Percentiles rank a stretch among this genome's conserved stretches.
Conservation (phyloP, 1,284 basidiomycete genomes). For the Cutaneotrichosporon spelunceum region DNA sequence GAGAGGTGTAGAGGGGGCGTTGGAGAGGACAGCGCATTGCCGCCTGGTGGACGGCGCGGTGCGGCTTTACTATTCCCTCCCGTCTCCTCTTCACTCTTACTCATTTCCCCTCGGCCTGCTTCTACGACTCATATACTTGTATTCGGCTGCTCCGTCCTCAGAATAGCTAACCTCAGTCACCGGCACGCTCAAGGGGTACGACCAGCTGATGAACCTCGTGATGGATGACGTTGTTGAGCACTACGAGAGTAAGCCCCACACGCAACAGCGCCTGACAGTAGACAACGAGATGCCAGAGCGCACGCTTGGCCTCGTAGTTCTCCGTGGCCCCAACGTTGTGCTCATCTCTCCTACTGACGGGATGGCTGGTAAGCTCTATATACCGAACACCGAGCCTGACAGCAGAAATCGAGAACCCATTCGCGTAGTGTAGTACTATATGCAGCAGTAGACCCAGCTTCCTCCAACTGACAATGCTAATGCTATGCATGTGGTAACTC, state of each 20-base stretch:
- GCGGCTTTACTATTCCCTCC: no score
- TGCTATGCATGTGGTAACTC: conserved; percentile 12
- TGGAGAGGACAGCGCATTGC: neutral
- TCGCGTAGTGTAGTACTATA: conserved; percentile 24
- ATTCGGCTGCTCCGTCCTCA: neutral
- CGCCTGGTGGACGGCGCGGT: no score
- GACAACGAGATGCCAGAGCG: conserved; percentile 63
- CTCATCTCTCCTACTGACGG: conserved; percentile 90
- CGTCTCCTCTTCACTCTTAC: neutral
- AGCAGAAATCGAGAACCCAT: conserved; percentile 52
- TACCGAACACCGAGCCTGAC: neutral
- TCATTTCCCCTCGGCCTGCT: neutral
- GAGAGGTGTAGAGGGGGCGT: neutral
- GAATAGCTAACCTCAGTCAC: conserved; percentile 61
- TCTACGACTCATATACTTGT: neutral
- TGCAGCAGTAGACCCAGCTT: conserved; percentile 8
- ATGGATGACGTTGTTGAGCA: conserved; percentile 54
- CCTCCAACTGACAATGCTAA: conserved; percentile 3
- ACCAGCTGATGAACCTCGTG: conserved; percentile 91
- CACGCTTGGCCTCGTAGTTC: conserved; percentile 74
- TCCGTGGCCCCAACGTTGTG: conserved; percentile 87
- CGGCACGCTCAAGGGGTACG: conserved; percentile 90
- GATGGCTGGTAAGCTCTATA: conserved; percentile 59
- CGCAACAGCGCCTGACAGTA: conserved; percentile 52
- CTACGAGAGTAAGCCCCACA: conserved; percentile 46